These are phyloP conservation scores for Lotmaria passim DNA, from an alignment of 208 protist species.

Conservation along the genomic window DNA sequence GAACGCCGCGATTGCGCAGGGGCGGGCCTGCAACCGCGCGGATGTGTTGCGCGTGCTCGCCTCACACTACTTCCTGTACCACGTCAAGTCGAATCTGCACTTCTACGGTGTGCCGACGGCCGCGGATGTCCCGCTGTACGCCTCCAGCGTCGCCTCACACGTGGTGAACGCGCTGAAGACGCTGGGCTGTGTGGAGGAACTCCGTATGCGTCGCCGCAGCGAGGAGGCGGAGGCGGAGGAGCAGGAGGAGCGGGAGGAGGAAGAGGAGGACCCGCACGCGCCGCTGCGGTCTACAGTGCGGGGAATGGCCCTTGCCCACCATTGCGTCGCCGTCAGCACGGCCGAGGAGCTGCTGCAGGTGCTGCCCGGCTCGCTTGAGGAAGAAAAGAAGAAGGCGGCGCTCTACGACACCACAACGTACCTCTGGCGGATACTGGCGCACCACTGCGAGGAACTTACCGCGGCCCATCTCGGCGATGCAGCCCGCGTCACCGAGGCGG, in stretches of 20 bases:
- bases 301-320: constrained; percentile 63
- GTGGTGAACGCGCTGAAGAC: constrained; percentile 58
- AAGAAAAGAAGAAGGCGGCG: constrained; percentile 25
- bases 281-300: constrained; percentile 59
- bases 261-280: constrained; percentile 52
- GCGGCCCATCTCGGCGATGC: constrained; percentile 65
- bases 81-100: constrained; percentile 72
- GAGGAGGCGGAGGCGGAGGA: constrained; percentile 3
- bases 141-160: constrained; percentile 69
- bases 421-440: constrained; percentile 52
- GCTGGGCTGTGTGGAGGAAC: constrained; percentile 55
- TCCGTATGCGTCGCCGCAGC: constrained; percentile 6
- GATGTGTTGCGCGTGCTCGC: constrained; percentile 79
- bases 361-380: constrained; percentile 22
- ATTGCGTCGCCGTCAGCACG: constrained; percentile 66
- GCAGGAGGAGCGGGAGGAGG: constrained; percentile 31
- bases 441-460: constrained; percentile 61
- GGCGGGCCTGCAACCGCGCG: constrained; percentile 52
- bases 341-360: constrained; percentile 52
- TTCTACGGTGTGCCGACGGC: constrained; percentile 80
- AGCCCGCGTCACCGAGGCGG: constrained; percentile 52
- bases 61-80: constrained; percentile 85
- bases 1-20: constrained; percentile 76
- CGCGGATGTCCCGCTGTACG: constrained; percentile 74
- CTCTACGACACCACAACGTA: constrained; percentile 34